Evolutionary conservation across 805 yeast species (phyloP).

Genomic region (Kazachstania bromeliacearum): DNA sequence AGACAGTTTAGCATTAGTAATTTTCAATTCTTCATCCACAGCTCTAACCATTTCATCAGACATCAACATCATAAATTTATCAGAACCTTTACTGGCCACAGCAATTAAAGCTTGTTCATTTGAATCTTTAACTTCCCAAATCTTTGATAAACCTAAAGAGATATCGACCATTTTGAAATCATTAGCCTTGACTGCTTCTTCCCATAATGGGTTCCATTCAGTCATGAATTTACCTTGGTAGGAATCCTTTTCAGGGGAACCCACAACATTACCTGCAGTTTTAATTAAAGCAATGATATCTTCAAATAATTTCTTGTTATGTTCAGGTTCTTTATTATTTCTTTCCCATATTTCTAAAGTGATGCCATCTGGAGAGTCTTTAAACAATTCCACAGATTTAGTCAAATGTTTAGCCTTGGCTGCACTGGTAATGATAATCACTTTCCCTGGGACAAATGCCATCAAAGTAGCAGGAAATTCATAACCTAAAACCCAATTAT

Average conservation of each 20-base stretch:
- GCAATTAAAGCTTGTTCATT: slow-evolving; percentile 59
- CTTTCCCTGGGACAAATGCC: slow-evolving; percentile 48
- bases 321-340: slow-evolving; percentile 64
- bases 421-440: slow-evolving; percentile 64
- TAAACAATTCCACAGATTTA: slow-evolving; percentile 26
- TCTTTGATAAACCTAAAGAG: slow-evolving; percentile 42
- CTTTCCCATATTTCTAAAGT: slow-evolving; percentile 56
- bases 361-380: slow-evolving; percentile 40
- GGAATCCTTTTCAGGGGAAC: slow-evolving; percentile 64
- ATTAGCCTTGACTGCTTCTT: slow-evolving; percentile 31
- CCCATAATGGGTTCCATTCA: slow-evolving; percentile 56
- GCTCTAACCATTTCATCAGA: slow-evolving; percentile 80
- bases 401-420: slow-evolving; percentile 73
- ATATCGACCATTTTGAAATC: slow-evolving; percentile 41
- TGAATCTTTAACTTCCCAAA: slow-evolving; percentile 69
- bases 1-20: slow-evolving; percentile 62
- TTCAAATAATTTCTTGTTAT: slow-evolving; percentile 56
- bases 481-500: slow-evolving; percentile 87
- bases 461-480: slow-evolving; percentile 91
- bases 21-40: slow-evolving; percentile 76
- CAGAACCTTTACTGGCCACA: slow-evolving; percentile 68
- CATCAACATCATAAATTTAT: slow-evolving; percentile 70
- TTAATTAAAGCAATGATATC: slow-evolving; percentile 42
- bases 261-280: slow-evolving; percentile 42
- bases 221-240: slow-evolving; percentile 76